Percentiles rank a stretch among this genome's conserved stretches.
These are phyloP conservation scores for Lichtheimia ornata DNA, from an alignment of 371 early-diverging fungal species.

Conservation along the genomic window DNA sequence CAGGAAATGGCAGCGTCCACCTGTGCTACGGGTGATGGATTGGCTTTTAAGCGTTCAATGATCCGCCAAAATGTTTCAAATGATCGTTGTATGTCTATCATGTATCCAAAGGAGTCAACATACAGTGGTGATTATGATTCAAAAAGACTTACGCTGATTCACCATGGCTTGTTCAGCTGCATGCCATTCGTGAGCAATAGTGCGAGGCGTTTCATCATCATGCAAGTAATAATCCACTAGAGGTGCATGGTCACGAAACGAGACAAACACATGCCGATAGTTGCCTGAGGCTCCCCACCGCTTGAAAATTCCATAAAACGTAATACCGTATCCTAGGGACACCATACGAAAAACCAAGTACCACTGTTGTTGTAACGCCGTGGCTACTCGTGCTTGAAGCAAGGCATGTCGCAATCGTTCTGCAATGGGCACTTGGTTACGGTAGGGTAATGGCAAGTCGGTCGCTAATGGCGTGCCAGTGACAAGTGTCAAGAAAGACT, in stretches of 20 bases:
- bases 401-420: conserved; percentile 9
- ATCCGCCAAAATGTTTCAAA: conserved; percentile 3
- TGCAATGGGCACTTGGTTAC: not conserved
- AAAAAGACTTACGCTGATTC: not conserved
- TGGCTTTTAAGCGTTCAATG: not conserved
- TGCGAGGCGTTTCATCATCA: not conserved
- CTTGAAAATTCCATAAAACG: conserved; percentile 8
- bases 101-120: too few relatives aligned
- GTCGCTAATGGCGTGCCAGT: not conserved
- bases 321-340: not conserved
- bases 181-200: conserved; percentile 11
- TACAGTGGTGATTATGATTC: too few relatives aligned
- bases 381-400: conserved; percentile 4
- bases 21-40: not conserved
- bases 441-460: not conserved
- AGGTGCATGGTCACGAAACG: conserved; percentile 8
- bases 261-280: not conserved
- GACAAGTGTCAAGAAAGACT: conserved; percentile 7
- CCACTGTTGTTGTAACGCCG: not conserved
- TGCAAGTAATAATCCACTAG: conserved; percentile 2
- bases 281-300: conserved; percentile 6
- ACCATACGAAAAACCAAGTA: not conserved
- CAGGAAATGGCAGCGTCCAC: conserved; percentile 10
- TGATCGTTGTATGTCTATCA: not conserved
- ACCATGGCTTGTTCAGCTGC: conserved; percentile 6